Percentiles rank a stretch among this genome's conserved stretches.
Evolutionary conservation across 352 stramenopile genomes (phyloP).

Genomic region (Thraustochytrium striatum): DNA sequence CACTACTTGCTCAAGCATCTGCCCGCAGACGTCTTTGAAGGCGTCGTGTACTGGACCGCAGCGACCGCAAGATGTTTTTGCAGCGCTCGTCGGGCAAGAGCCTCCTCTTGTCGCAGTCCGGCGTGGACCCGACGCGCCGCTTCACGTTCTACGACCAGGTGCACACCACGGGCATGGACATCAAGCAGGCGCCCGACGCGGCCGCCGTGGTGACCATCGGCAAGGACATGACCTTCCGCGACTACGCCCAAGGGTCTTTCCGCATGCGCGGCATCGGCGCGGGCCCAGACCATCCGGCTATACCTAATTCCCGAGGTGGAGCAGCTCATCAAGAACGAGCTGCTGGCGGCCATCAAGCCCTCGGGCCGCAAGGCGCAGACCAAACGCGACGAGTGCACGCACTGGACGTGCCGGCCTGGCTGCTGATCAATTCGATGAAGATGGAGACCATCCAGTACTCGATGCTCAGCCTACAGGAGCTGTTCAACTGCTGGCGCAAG

Average conservation of each 20-base stretch:
- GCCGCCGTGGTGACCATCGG: conserved; percentile 75
- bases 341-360: background rate
- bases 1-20: conserved; percentile 73
- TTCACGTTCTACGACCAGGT: conserved; percentile 89
- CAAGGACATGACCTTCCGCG: conserved; percentile 85
- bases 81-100: conserved; percentile 35
- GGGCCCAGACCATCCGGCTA: conserved; percentile 75
- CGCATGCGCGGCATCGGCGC: conserved; percentile 81
- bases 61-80: conserved; percentile 65
- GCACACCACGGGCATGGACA: conserved; percentile 84
- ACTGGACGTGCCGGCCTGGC: conserved; percentile 68
- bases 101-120: conserved; percentile 27
- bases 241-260: conserved; percentile 80
- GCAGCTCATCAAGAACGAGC: conserved; percentile 46
- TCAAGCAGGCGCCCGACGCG: conserved; percentile 78
- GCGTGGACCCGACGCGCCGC: conserved; percentile 70
- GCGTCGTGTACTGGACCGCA: conserved; percentile 82
- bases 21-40: conserved; percentile 67
- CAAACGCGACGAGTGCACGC: background rate
- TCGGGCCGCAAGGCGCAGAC: background rate
- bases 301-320: conserved; percentile 82
- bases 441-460: conserved; percentile 75
- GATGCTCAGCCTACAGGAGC: conserved; percentile 61
- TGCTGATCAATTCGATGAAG: conserved; percentile 98
- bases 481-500: conserved; percentile 91